These are phyloP conservation scores for Talaromyces sp. DNA, from an alignment of 2,329 filamentous ascomycete genomes.

Conservation along the genomic window DNA sequence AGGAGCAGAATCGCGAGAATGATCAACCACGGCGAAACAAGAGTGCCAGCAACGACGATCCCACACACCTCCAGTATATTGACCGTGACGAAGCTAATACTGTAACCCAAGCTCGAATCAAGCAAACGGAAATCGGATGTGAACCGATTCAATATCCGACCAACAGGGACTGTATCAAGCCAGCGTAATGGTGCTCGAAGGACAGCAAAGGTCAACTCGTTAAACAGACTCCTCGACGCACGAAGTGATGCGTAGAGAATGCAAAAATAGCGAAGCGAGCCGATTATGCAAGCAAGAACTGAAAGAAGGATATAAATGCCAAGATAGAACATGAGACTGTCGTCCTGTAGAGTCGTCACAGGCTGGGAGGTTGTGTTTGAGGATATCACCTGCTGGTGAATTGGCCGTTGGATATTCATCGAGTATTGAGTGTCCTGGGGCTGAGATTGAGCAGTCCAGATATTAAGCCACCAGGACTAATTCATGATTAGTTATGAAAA, in stretches of 20 bases:
- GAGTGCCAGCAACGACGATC: conserved; percentile 60
- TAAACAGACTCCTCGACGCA: conserved; percentile 63
- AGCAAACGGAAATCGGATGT: conserved; percentile 71
- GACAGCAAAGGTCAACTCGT: conserved; percentile 60
- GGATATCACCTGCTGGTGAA: neutral
- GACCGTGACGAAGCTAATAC: conserved; percentile 56
- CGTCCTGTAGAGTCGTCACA: neutral
- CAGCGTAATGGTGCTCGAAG: conserved; percentile 68
- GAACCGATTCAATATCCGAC: conserved; percentile 71
- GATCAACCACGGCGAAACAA: conserved; percentile 64
- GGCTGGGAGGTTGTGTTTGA: neutral
- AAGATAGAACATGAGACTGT: conserved; percentile 62
- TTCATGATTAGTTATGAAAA: neutral
- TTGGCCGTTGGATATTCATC: neutral
- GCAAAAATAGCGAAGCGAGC: conserved; percentile 58
- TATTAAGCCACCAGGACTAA: conserved; percentile 43
- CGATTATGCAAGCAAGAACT: conserved; percentile 51
- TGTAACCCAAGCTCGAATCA: conserved; percentile 61
- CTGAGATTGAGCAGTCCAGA: conserved; percentile 37
- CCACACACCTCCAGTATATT: conserved; percentile 58
- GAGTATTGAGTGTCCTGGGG: conserved; percentile 1
- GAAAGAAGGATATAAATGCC: conserved; percentile 62
- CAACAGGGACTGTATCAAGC: conserved; percentile 74
- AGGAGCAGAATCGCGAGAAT: conserved; percentile 57
- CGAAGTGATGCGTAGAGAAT: conserved; percentile 61